Evolutionary conservation across 176 grass and related monocot genomes (phyloP), one percentile per base, ranked within the genome.

Genomic region (Triticum dicoccoides): DNA sequence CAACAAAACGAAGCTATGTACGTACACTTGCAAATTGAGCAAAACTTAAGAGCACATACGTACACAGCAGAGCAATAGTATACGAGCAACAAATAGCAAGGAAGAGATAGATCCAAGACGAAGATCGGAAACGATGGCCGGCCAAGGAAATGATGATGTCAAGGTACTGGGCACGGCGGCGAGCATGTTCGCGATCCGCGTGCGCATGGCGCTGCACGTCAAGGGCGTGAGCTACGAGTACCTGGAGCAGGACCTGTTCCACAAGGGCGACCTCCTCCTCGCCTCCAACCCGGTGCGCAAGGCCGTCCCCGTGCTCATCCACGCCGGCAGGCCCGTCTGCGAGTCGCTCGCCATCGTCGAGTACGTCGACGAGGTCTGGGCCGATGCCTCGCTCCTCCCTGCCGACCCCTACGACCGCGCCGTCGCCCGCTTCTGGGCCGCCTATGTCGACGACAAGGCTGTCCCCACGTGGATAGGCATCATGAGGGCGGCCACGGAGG

Each of bases 151-250:
- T 21, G 56, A 58, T 2, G 42, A 32, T 20, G 70, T 90, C 37
- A 90, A 69, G 82, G 72, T 95, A 38, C n/a, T 92, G 8, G 81
- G 90, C 61, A 5, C 21, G 0, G 71, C 64, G 70, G 3, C 21
- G 20, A 92, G 90, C 82, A 69, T 84, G 15, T 92, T 69, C 44
- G 77, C 68, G 34, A 65, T 69, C 59, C 75, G 87, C 65, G 89
- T 83, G 11, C 83, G 80, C 76, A 34, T 89, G 39, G 89, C 89
- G 47, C 81, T 94, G 25, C 79, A 79, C 52, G 49, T 92, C 72
- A 95, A 92, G 80, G 87, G 89, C 17, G 17, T 95, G 5, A n/a
- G 78, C 38, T 90, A 90, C 71, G 38, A 77, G 20, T 86, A 87
- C 84, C n/a, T 75, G 41, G 72, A 75, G 41, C 72, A 75, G 72